Conservation (phyloP, 257 asterid genomes). For the Solanum neorickii region DNA sequence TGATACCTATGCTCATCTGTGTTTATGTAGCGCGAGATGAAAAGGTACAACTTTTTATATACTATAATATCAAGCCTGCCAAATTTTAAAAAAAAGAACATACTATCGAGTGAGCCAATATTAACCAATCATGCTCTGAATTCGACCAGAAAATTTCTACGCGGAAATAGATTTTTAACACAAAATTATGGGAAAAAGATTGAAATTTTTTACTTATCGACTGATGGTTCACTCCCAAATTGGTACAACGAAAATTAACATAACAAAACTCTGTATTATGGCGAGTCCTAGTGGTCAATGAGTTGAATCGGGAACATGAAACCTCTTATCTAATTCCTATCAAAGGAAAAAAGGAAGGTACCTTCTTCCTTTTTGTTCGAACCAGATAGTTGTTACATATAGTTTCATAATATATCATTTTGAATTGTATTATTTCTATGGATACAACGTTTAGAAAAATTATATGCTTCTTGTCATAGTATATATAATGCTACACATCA, state of each 20-base stretch:
- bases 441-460: not conserved
- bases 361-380: not conserved
- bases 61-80: not conserved
- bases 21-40: not conserved
- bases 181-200: too few species aligned
- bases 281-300: too few species aligned
- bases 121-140: not conserved
- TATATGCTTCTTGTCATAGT: not conserved
- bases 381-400: not conserved
- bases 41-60: not conserved
- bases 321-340: not conserved
- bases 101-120: not conserved
- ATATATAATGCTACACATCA: not conserved
- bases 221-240: not conserved
- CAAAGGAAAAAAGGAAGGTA: not conserved
- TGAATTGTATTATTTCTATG: not conserved
- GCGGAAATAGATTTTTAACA: not conserved
- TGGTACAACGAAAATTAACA: not conserved
- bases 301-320: not conserved
- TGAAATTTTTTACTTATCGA: not conserved
- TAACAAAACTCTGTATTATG: not conserved
- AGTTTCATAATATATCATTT: not conserved
- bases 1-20: slow-evolving; percentile 16
- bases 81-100: not conserved
- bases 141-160: not conserved